A percentile compares a stretch with the other conserved stretches of the same genome.
Evolutionary conservation across 306 rosid species (phyloP).

Genomic region (Lagenaria siceraria): DNA sequence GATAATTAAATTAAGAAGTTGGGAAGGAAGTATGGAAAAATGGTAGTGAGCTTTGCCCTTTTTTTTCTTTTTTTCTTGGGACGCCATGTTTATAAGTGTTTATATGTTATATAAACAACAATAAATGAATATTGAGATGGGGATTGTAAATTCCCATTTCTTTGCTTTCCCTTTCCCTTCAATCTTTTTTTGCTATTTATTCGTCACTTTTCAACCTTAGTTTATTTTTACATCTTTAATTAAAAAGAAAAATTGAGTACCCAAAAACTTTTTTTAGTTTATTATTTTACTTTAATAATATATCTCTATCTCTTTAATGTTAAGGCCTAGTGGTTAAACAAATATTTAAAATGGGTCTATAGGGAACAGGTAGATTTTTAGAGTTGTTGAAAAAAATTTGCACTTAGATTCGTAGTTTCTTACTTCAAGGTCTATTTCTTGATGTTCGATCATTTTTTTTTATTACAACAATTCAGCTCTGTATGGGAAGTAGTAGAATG

Average conservation of each 20-base stretch:
- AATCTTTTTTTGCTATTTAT: background rate
- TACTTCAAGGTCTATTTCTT: background rate
- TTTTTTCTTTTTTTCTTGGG: background rate
- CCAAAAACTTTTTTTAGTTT: no score
- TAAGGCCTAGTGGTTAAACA: background rate
- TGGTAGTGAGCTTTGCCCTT: background rate
- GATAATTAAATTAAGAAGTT: background rate
- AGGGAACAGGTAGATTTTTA: background rate
- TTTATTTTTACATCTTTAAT: no score
- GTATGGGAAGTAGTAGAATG: no score
- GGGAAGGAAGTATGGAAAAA: background rate
- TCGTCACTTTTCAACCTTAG: background rate
- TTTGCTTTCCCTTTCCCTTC: background rate
- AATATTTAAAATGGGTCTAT: background rate
- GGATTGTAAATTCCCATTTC: background rate
- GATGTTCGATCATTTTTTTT: background rate
- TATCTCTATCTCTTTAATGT: no score
- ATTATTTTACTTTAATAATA: no score
- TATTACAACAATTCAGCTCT: no score
- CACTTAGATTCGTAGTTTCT: background rate
- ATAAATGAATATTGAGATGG: slow-evolving; percentile 28
- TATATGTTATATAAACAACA: slow-evolving; percentile 27
- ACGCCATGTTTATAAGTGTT: slow-evolving; percentile 42
- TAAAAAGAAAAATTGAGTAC: no score
- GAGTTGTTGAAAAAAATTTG: background rate